Percentiles rank a stretch among this genome's conserved stretches.
These are phyloP conservation scores for Paramyrothecium sp. DNA, from an alignment of 2,329 filamentous ascomycete genomes.

Conservation along the genomic window DNA sequence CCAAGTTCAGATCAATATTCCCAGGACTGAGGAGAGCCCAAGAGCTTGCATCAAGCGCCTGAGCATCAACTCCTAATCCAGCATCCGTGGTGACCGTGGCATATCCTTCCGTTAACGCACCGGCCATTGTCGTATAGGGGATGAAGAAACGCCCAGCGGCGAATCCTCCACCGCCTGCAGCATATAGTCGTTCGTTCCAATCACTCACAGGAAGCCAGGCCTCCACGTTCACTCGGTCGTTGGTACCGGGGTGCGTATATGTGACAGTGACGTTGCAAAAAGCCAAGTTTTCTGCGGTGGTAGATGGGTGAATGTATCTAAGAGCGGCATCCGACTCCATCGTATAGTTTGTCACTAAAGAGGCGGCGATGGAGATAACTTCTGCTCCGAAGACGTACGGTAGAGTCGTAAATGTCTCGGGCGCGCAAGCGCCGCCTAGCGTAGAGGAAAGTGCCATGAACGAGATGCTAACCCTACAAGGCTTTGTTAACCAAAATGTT, in stretches of 20 bases:
- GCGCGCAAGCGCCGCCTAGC: too few relatives aligned
- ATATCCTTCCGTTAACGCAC: slow-evolving; percentile 6
- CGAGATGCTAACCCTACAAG: too few relatives aligned
- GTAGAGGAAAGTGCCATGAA: too few relatives aligned
- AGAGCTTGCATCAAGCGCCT: slow-evolving; percentile 3
- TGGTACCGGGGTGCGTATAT: slow-evolving; percentile 8
- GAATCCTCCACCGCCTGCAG: slow-evolving; percentile 14
- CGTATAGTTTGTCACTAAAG: background rate
- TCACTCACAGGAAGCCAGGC: slow-evolving; percentile 11
- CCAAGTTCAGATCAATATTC: slow-evolving; percentile 13
- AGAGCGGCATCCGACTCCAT: background rate
- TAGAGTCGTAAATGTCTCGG: too few relatives aligned
- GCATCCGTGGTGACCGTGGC: slow-evolving; percentile 17
- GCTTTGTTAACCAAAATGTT: too few relatives aligned
- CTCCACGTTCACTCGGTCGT: slow-evolving; percentile 12
- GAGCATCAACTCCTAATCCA: slow-evolving; percentile 6
- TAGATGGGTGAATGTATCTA: background rate
- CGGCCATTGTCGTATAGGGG: background rate
- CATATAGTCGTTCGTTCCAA: slow-evolving; percentile 14
- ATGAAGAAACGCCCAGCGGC: slow-evolving; percentile 2
- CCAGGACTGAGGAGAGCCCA: slow-evolving; percentile 5
- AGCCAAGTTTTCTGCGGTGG: background rate
- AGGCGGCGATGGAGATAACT: background rate
- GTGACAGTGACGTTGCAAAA: too few relatives aligned
- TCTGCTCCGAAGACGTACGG: too few relatives aligned